A percentile compares a stretch with the other conserved stretches of the same genome.
These are phyloP conservation scores for Botryotinia convoluta DNA, from an alignment of 2,329 filamentous ascomycete species.

Conservation along the genomic window DNA sequence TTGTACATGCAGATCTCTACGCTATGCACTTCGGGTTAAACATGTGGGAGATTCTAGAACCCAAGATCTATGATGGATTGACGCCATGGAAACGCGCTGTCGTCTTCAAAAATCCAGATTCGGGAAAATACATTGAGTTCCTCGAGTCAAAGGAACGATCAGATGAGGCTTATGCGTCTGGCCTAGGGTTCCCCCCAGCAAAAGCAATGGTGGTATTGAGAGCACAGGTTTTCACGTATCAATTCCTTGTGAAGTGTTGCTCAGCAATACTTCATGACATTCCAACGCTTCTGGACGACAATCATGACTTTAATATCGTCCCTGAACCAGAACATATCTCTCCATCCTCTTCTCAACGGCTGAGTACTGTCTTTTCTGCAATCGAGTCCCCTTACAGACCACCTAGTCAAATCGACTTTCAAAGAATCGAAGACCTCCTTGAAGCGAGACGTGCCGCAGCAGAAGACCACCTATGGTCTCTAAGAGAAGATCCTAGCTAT, in stretches of 20 bases:
- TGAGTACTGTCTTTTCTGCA: neutral
- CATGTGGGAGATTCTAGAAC: neutral
- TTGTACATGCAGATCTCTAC: neutral
- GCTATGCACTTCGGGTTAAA: neutral
- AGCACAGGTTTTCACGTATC: neutral
- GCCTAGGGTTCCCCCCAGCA: neutral
- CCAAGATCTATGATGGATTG: neutral
- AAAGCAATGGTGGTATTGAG: neutral
- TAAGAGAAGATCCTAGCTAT: slow-evolving; percentile 1
- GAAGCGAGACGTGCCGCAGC: neutral
- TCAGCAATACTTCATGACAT: neutral
- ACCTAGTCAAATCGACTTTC: neutral
- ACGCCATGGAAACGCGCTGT: neutral
- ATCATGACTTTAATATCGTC: neutral
- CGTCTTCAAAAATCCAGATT: neutral
- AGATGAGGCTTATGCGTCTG: neutral
- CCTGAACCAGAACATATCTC: neutral
- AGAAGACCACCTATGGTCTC: neutral
- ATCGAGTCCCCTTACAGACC: neutral
- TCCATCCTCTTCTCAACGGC: neutral
- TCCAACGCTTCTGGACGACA: neutral
- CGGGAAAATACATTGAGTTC: neutral
- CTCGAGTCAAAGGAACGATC: neutral
- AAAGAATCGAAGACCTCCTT: neutral
- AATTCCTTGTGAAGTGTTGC: neutral